phyloP scores from a whole-genome alignment of 306 rosid genomes.

The Datisca glomerata region DNA sequence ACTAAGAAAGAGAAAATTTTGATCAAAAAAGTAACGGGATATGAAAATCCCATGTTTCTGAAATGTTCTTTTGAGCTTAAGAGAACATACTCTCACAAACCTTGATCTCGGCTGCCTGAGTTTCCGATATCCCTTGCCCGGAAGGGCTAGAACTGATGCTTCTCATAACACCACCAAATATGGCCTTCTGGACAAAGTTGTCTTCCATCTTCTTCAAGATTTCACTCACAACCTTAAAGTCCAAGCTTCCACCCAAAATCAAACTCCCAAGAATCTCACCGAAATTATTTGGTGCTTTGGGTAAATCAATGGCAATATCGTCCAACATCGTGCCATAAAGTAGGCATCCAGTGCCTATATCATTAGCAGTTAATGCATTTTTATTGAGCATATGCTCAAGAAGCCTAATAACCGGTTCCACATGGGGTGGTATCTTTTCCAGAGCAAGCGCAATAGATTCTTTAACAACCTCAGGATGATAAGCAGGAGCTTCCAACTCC shows the following conservation, averaged over 20 bases:
- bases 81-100: conserved; percentile 25
- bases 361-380: conserved; percentile 14
- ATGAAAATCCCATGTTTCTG: conserved; percentile 5
- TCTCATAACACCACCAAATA: conserved; percentile 18
- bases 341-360: conserved; percentile 25
- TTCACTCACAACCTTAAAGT: conserved; percentile 19
- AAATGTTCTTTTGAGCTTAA: conserved; percentile 1
- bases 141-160: conserved; percentile 18
- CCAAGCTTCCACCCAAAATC: conserved; percentile 12
- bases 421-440: conserved; percentile 25
- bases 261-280: conserved; percentile 26
- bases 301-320: conserved; percentile 25
- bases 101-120: conserved; percentile 17
- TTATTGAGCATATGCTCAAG: conserved; percentile 18
- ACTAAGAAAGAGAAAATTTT: conserved; percentile 8
- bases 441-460: conserved; percentile 22
- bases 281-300: conserved; percentile 29
- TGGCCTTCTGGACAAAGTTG: conserved; percentile 4
- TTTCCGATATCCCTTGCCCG: conserved; percentile 10
- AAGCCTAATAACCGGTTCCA: conserved; percentile 22
- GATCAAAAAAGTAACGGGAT: conserved; percentile 10
- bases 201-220: conserved; percentile 27
- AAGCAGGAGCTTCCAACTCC: conserved; percentile 25
- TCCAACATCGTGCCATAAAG: conserved; percentile 24
- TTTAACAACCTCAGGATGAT: conserved; percentile 25